Evolutionary conservation across 2,329 filamentous ascomycete species (phyloP).

Genomic region (Thielaviopsis ethacetica): DNA sequence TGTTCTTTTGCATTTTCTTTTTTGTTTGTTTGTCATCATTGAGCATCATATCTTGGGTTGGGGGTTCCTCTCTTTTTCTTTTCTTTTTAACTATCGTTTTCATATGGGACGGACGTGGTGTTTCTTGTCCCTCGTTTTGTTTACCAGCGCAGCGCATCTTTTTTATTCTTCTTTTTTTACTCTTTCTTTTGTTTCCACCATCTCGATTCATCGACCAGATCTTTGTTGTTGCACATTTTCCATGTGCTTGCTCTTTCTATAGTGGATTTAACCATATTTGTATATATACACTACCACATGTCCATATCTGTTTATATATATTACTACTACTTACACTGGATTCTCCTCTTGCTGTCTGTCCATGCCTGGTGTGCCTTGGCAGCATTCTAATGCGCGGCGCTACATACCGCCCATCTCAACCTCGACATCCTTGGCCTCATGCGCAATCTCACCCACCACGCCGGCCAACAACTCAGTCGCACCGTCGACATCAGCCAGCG

Average conservation of each 20-base stretch:
- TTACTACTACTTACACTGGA: too few species aligned
- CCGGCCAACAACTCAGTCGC: constrained; percentile 33
- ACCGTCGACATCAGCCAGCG: constrained; percentile 36
- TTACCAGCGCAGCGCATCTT: background rate
- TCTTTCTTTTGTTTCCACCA: background rate
- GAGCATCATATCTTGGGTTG: background rate
- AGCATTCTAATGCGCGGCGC: background rate
- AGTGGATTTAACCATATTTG: constrained; percentile 1
- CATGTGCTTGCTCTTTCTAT: background rate
- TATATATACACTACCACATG: too few species aligned
- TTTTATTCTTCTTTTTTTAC: background rate
- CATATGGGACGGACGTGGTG: background rate
- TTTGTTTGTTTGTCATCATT: background rate
- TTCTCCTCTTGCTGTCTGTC: background rate
- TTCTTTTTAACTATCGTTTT: background rate
- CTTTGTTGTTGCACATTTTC: background rate
- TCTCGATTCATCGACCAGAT: background rate
- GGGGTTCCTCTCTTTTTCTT: background rate
- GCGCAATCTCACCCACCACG: constrained; percentile 31
- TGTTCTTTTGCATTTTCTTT: background rate
- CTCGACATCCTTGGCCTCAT: constrained; percentile 31
- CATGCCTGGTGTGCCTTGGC: background rate
- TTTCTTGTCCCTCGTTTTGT: background rate
- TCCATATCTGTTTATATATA: too few species aligned
- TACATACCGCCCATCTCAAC: constrained; percentile 21